Conservation (phyloP, 495 filamentous ascomycete species). For the Bathelium albidoporum region DNA sequence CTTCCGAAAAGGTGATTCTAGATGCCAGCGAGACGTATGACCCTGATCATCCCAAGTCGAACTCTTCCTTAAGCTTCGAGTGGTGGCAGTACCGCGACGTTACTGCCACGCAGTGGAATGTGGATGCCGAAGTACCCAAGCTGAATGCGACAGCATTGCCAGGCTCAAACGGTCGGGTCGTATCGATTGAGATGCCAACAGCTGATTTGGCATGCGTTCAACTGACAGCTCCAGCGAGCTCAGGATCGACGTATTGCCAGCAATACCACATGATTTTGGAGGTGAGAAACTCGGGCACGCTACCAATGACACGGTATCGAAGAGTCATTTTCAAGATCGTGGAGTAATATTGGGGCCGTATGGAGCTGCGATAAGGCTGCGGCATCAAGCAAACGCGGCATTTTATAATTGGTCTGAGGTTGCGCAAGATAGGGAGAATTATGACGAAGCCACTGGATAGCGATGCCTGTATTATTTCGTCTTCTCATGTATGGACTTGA, state of each 20-base stretch:
- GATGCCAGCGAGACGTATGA: constrained; percentile 37
- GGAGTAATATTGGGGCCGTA: not conserved
- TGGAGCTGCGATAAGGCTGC: not conserved
- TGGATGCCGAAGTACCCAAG: constrained; percentile 30
- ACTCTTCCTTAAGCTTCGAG: constrained; percentile 28
- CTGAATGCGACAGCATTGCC: constrained; percentile 13
- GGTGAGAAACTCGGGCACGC: constrained; percentile 6
- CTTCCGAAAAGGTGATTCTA: constrained; percentile 30
- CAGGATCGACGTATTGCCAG: not conserved
- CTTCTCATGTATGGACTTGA: too few species aligned
- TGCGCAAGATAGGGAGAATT: not conserved
- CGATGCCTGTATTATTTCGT: not conserved
- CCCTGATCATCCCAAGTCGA: constrained; percentile 30
- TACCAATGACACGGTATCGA: constrained; percentile 7
- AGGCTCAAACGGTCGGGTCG: not conserved
- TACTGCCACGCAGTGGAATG: constrained; percentile 34
- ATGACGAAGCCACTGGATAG: not conserved
- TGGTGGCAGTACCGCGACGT: constrained; percentile 42
- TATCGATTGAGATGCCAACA: not conserved
- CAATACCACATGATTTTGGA: constrained; percentile 4
- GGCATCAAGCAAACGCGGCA: not conserved
- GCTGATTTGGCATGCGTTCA: not conserved
- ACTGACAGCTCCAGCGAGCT: constrained; percentile 1
- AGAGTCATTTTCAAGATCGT: constrained; percentile 2
- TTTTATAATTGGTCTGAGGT: not conserved